phyloP scores from a whole-genome alignment of 306 rosid genomes.

The Cicer judaicum region DNA sequence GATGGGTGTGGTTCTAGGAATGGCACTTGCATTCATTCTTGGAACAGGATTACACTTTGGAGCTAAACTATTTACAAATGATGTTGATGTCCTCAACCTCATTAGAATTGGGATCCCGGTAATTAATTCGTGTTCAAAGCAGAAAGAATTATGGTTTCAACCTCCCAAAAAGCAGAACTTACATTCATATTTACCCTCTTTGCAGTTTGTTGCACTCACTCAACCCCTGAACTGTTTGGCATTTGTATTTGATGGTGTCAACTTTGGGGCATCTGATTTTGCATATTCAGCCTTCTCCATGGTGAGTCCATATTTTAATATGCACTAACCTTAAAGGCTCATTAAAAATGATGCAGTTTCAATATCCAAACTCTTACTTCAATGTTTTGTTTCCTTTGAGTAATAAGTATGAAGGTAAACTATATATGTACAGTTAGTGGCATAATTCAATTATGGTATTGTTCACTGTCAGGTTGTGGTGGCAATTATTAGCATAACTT shows the following conservation, averaged over 20 bases:
- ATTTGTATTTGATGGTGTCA: slow-evolving; percentile 94
- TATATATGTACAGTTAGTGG: not conserved
- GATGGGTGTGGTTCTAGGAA: slow-evolving; percentile 86
- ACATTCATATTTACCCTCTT: slow-evolving; percentile 36
- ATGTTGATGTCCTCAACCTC: slow-evolving; percentile 68
- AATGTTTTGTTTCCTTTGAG: slow-evolving; percentile 7
- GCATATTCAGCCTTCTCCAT: slow-evolving; percentile 93
- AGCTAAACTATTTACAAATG: slow-evolving; percentile 75
- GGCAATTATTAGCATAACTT: slow-evolving; percentile 76
- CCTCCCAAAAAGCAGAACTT: slow-evolving; percentile 27
- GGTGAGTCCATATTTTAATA: slow-evolving; percentile 54
- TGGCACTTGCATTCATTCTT: slow-evolving; percentile 67
- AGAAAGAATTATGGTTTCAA: slow-evolving; percentile 20
- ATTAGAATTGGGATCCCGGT: slow-evolving; percentile 84
- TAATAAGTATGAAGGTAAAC: slow-evolving; percentile 3
- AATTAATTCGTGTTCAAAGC: slow-evolving; percentile 43
- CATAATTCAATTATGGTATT: slow-evolving; percentile 14
- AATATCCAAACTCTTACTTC: slow-evolving; percentile 5
- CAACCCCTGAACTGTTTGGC: slow-evolving; percentile 93
- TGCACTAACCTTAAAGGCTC: not conserved
- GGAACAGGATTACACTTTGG: slow-evolving; percentile 82
- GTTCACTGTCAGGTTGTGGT: slow-evolving; percentile 68
- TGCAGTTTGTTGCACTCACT: slow-evolving; percentile 88
- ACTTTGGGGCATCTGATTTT: slow-evolving; percentile 98
- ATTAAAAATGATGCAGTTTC: not conserved